These are phyloP conservation scores for Kappamyces sp. DNA, from an alignment of 192 early-diverging fungal species.

Conservation along the genomic window DNA sequence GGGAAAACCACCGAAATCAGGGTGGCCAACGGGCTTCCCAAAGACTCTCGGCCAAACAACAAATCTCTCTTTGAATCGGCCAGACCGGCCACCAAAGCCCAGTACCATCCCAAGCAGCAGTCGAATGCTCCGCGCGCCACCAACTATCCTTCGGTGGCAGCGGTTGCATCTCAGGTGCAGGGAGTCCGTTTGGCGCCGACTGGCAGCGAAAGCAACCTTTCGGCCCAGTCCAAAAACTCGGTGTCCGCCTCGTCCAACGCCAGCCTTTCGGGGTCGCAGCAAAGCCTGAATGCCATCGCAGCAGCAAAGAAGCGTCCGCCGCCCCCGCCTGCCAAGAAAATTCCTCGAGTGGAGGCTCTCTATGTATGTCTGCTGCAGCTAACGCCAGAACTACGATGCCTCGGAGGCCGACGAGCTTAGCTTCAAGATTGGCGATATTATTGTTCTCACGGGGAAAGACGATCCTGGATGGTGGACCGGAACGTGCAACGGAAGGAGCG, in stretches of 20 bases:
- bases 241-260: neutral
- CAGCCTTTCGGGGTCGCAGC: slow-evolving; percentile 19
- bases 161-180: neutral
- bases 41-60: slow-evolving; percentile 35
- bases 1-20: slow-evolving; percentile 43
- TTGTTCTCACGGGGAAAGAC: slow-evolving; percentile 47
- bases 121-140: neutral
- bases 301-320: slow-evolving; percentile 42
- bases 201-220: slow-evolving; percentile 8
- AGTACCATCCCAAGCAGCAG: neutral
- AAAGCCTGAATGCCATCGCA: slow-evolving; percentile 19
- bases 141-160: slow-evolving; percentile 12
- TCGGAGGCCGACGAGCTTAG: slow-evolving; percentile 54
- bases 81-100: slow-evolving; percentile 11
- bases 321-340: slow-evolving; percentile 46
- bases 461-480: slow-evolving; percentile 55
- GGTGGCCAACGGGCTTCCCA: slow-evolving; percentile 37
- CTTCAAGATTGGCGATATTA: slow-evolving; percentile 54
- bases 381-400: slow-evolving; percentile 42
- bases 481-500: slow-evolving; percentile 36
- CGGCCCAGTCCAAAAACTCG: too few relatives aligned
- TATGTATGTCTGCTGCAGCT: slow-evolving; percentile 23
- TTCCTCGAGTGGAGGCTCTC: slow-evolving; percentile 37
- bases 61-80: slow-evolving; percentile 23
- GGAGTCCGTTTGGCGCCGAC: too few relatives aligned